Evolutionary conservation across 1,284 basidiomycete genomes (phyloP), one percentile per base, ranked within the genome.

Genomic region (Austroboletus novae-zelandiae): DNA sequence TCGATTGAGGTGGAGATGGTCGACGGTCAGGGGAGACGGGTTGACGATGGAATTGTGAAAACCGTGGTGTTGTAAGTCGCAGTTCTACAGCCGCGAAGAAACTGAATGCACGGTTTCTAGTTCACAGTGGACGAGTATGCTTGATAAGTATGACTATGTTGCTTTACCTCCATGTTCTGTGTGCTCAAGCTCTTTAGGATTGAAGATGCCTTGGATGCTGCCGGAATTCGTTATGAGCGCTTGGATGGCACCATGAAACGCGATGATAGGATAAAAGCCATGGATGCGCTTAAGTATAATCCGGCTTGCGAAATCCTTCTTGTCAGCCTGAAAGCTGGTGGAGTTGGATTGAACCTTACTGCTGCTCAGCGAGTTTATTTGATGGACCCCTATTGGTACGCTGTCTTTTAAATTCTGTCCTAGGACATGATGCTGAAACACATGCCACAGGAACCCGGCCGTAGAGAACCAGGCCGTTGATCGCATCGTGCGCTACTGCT

Each of bases 181-280:
- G 23, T 49, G 41, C 59, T 63, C 44, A 62, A 40, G 35, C 46
- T 40, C 48, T 59, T 55, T 51, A 83, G 91, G 62, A 82, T 98
- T 52, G 94, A 94, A 67, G 94, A 96, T 61, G 94, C 94, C 30
- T 74, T 98, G 32, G 86, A 91, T 57, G 76, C 82, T 34, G 81
- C 84, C 25, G 79, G 81, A 37, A 98, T 98, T 63, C 80, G 80
- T 25, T 96, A 91, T 66, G 89, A 92, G 61, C 84, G 95, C 40
- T 73, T 99, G 32, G 97, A 99, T 70, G 97, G 97, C 0, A 92
- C 91, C 2, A 99, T 98, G 91, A 91, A 91, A 62, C 89, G 96
- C 52, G 94, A 97, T 49, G 92, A 96, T 46, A 84, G 97, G 18
- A 89, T 86, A 10, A 79, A 81, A 50, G 90, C 96, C 2, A 94